These are phyloP conservation scores for Ophiostoma fasciatum DNA, from an alignment of 2,329 filamentous ascomycete genomes.

Conservation along the genomic window DNA sequence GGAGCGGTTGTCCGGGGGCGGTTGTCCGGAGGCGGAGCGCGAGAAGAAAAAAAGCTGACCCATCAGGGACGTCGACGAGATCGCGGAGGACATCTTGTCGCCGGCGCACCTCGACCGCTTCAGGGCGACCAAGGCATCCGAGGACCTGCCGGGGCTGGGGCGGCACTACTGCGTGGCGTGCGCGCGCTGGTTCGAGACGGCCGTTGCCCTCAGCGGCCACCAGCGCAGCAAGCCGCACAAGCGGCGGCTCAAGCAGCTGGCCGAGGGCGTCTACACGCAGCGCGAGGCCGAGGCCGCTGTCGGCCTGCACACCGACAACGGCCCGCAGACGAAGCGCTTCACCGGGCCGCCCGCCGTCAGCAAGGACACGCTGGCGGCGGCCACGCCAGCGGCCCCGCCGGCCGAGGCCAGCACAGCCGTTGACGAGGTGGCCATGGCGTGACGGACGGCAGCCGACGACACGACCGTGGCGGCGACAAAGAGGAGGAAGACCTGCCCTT, in stretches of 20 bases:
- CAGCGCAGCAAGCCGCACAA: conserved; percentile 85
- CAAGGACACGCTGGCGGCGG: conserved; percentile 1
- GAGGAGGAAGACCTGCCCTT: too few relatives aligned
- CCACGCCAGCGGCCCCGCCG: not conserved
- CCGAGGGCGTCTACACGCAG: conserved; percentile 74
- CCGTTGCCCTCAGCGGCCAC: conserved; percentile 61
- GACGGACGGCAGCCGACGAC: too few relatives aligned
- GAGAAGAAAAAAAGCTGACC: too few relatives aligned
- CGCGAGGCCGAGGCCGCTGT: conserved; percentile 71
- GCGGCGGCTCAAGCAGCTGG: conserved; percentile 75
- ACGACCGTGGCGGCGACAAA: too few relatives aligned
- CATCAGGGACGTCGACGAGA: conserved; percentile 84
- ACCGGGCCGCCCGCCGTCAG: conserved; percentile 5
- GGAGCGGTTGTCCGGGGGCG: too few relatives aligned
- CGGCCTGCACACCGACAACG: conserved; percentile 25
- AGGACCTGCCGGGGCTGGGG: conserved; percentile 80
- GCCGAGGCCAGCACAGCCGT: not conserved
- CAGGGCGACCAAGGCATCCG: conserved; percentile 61
- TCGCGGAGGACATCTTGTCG: conserved; percentile 66
- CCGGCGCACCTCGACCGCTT: conserved; percentile 68
- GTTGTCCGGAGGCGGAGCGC: too few relatives aligned
- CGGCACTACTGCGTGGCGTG: conserved; percentile 83
- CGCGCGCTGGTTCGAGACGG: conserved; percentile 90
- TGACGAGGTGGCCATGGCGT: conserved; percentile 7
- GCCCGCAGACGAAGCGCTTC: conserved; percentile 7